Evolutionary conservation across 2,329 filamentous ascomycete genomes (phyloP), one percentile per base, ranked within the genome.

Genomic region (Sporothrix pseudoabietina): DNA sequence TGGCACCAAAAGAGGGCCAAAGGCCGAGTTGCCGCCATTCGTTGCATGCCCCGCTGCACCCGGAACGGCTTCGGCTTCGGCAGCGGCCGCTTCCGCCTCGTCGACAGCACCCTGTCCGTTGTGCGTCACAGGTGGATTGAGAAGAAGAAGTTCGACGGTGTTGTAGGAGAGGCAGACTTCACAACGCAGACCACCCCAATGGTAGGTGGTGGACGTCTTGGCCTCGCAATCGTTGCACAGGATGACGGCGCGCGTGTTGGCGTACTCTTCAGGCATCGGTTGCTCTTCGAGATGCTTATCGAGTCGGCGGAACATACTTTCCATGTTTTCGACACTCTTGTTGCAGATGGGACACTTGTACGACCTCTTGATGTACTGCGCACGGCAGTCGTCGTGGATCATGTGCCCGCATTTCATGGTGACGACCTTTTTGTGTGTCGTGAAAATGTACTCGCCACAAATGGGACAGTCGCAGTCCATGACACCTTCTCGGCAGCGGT

Each of bases 281-380:
- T 99, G 96, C 61, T 87, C 87, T 76, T 92, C 88, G 74, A 99
- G 97, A 69, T 94, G 91, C 71, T 94, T 89, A 78, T 98, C 95
- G 47, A 98, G 83, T 77, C 96, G 96, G 68, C 94, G 90, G 84
- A 98, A 99, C 77, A 97, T 92, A 52, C 93, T 89, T 79, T 98
- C 95, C 95, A 99, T 99, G 79, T 98, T 98, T 77, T 94, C 89
- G n/a, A 97, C 91, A 76, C 93, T 97, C 82, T 96, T 97, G 83
- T 92, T 97, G 86, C 96, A 99, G 68, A 98, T 94, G 0, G 95
- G 96, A 78, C 96, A 99, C 79, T 95, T 97, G 84, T 98, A 99
- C 6, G 94, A 97, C 3, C 90, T 90, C 78, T 91, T 91, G 85
- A 97, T 94, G 80, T 97, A 92, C 77, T 96, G 89, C 63, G 93